These are phyloP conservation scores for Serpula lacrymans DNA, from an alignment of 768 basidiomycete genomes.

Conservation along the genomic window DNA sequence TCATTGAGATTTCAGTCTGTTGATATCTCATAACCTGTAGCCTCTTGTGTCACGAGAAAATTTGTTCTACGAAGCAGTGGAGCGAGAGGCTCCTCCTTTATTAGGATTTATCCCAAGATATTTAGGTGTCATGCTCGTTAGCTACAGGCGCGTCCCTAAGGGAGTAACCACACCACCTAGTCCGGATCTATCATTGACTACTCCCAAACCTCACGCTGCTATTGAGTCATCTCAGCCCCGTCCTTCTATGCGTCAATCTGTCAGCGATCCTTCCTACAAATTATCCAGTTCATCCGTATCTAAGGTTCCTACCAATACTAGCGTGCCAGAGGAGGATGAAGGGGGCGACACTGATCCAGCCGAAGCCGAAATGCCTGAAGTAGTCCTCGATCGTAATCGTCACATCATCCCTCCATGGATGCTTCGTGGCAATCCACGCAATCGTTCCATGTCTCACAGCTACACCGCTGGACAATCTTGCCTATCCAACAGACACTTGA, in stretches of 20 bases:
- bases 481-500: constrained; percentile 34
- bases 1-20: constrained; percentile 11
- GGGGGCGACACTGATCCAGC: constrained; percentile 46
- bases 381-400: constrained; percentile 86
- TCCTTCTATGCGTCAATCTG: constrained; percentile 24
- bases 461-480: constrained; percentile 24
- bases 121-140: constrained; percentile 97
- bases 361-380: constrained; percentile 91
- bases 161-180: constrained; percentile 21
- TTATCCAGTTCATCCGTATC: not conserved
- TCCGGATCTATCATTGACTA: constrained; percentile 8
- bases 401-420: constrained; percentile 97
- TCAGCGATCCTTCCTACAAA: constrained; percentile 20
- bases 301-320: constrained; percentile 9
- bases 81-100: constrained; percentile 88
- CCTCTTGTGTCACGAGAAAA: constrained; percentile 97
- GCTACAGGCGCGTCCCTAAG: constrained; percentile 78
- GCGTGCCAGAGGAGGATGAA: constrained; percentile 24
- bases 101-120: constrained; percentile 97
- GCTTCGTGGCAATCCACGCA: constrained; percentile 47
- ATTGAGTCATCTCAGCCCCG: constrained; percentile 18
- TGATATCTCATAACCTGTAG: constrained; percentile 38
- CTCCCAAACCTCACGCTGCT: constrained; percentile 14
- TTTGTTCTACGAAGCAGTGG: constrained; percentile 95
- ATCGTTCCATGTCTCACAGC: constrained; percentile 48